phyloP scores from a whole-genome alignment of 441 rosid species.

The Manihot esculenta region DNA sequence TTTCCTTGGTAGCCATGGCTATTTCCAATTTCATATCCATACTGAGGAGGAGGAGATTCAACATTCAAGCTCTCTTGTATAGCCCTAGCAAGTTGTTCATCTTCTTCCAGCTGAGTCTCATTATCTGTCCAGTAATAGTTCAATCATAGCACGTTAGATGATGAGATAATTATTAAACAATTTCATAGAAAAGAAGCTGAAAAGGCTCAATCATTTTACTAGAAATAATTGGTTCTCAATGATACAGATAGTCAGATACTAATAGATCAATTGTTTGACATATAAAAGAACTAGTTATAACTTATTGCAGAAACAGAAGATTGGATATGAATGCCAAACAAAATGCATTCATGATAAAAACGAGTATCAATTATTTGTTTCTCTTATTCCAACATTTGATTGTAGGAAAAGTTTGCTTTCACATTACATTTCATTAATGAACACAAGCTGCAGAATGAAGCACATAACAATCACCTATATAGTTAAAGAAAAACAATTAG shows the following conservation, averaged over 20 bases:
- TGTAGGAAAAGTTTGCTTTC: neutral
- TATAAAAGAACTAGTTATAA: slow-evolving; percentile 9
- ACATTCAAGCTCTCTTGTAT: slow-evolving; percentile 62
- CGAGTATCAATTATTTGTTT: neutral
- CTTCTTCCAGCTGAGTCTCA: slow-evolving; percentile 65
- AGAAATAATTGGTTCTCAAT: slow-evolving; percentile 7
- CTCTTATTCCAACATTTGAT: neutral
- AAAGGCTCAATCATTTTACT: slow-evolving; percentile 2
- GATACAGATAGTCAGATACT: neutral
- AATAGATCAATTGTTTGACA: neutral
- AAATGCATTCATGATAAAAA: neutral
- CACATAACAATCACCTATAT: neutral
- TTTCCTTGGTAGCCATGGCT: slow-evolving; percentile 21
- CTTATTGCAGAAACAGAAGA: slow-evolving; percentile 5
- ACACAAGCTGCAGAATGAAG: neutral
- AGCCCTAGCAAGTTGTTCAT: slow-evolving; percentile 84
- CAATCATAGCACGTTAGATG: neutral
- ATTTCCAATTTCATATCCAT: slow-evolving; percentile 20
- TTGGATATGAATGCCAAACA: neutral
- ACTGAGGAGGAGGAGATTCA: slow-evolving; percentile 53
- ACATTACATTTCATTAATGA: neutral
- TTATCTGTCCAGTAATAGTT: slow-evolving; percentile 43
- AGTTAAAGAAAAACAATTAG: neutral
- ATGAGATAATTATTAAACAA: slow-evolving; percentile 4
- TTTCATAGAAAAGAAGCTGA: slow-evolving; percentile 5